Evolutionary conservation across 2,329 filamentous ascomycete genomes (phyloP), one percentile per base, ranked within the genome.

Genomic region (Geosmithia putterillii): DNA sequence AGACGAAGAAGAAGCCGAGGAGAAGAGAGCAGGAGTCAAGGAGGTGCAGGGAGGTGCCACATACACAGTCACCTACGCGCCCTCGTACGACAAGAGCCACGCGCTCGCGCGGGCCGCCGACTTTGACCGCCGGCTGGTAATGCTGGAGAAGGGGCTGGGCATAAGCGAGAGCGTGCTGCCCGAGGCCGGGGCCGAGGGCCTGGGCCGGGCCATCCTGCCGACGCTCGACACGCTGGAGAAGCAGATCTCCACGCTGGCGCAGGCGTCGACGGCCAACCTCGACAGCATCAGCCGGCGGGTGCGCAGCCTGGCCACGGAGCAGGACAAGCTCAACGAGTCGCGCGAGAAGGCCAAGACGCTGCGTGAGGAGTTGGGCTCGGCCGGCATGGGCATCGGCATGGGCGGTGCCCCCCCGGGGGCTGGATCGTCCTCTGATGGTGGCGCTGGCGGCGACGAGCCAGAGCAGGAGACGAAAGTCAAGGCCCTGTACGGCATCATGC

Each of bases 401-500:
- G 12, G 38, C 21, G 39, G 53, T 55, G 28, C 28, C n/a, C n/a
- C n/a, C n/a, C n/a, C n/a, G n/a, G n/a, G n/a, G n/a, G n/a, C n/a
- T n/a, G n/a, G n/a, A n/a, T n/a, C n/a, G n/a, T n/a, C 28, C 6
- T 32, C 28, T 3, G 25, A 10, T 22, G 40, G 7, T 14, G 28
- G 28, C 10, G 28, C 10, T 3, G 10, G 28, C 4, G 44, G 38
- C 8, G 60, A 74, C 45, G 70, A 81, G 49, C 66, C 72, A 8
- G 87, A 94, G 52, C 84, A 94, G 53, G 74, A 80, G 36, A 74
- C 85, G 43, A 95, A 95, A 59, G 84, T 98, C 58, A 92, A 94
- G 50, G 86, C 89, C 2, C 74, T 98, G 5, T 95, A 95, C 61
- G 83, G 85, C 1, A 86, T 87, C 3, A 68, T 98, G 15, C 83